These are phyloP conservation scores for Cladophialophora immunda DNA, from an alignment of 2,329 filamentous ascomycete species.

Conservation along the genomic window DNA sequence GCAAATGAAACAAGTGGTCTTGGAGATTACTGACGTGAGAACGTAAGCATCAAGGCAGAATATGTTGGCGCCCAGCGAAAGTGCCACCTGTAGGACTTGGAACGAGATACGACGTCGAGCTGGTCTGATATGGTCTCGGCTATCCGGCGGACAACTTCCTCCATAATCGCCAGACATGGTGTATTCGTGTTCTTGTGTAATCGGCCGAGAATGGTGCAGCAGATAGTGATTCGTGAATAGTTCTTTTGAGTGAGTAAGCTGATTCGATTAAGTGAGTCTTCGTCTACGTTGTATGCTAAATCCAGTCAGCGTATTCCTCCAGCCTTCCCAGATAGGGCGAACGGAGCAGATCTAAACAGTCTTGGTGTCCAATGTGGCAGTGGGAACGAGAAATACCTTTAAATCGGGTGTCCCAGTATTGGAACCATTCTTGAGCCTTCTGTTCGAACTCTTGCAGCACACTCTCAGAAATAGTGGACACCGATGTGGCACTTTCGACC, in stretches of 20 bases:
- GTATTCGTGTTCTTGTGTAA: not conserved
- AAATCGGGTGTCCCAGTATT: not conserved
- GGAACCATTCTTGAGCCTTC: conserved; percentile 5
- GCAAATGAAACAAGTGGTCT: not conserved
- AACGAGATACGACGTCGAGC: not conserved
- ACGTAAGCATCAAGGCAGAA: not conserved
- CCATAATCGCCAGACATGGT: not conserved
- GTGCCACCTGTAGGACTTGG: not conserved
- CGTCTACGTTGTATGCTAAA: not conserved
- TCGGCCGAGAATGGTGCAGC: not conserved
- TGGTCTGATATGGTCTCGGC: not conserved
- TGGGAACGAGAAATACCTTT: not conserved
- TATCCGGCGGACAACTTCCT: not conserved
- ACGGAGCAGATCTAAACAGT: not conserved
- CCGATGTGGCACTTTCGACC: not conserved
- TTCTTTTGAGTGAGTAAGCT: not conserved
- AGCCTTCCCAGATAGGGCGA: not conserved
- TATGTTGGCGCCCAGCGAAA: not conserved
- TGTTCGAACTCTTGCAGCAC: not conserved
- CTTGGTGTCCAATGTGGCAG: not conserved
- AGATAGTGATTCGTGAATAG: not conserved
- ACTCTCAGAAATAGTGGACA: not conserved
- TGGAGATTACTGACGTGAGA: not conserved
- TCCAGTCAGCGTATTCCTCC: not conserved
- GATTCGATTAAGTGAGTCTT: conserved; percentile 2